These are phyloP conservation scores for Stenocarpella maydis DNA, from an alignment of 2,329 filamentous ascomycete genomes.

Conservation along the genomic window DNA sequence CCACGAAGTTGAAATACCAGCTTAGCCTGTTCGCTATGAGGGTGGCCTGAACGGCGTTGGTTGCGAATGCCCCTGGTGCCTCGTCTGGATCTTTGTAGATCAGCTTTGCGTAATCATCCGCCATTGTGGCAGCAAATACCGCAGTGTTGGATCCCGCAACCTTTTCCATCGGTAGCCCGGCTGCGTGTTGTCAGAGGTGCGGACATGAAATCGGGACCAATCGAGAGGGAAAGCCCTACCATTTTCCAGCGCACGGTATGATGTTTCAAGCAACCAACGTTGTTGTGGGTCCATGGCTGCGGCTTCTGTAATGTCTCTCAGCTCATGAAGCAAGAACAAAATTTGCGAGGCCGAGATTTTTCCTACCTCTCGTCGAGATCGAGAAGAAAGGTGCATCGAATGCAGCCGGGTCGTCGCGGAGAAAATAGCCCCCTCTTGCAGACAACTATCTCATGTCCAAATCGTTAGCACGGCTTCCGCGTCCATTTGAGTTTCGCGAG, in stretches of 20 bases:
- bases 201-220: background rate
- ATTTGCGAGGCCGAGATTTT: no score
- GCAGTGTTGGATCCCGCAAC: slow-evolving; percentile 42
- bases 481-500: no score
- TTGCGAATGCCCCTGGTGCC: background rate
- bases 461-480: no score
- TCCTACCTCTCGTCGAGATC: slow-evolving; percentile 37
- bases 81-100: slow-evolving; percentile 37
- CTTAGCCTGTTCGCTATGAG: slow-evolving; percentile 51
- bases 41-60: slow-evolving; percentile 25
- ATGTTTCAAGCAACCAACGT: slow-evolving; percentile 21
- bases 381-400: slow-evolving; percentile 53
- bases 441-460: background rate
- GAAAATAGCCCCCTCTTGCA: slow-evolving; percentile 42
- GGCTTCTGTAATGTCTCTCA: background rate
- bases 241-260: slow-evolving; percentile 31
- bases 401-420: slow-evolving; percentile 43
- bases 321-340: no score
- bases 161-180: slow-evolving; percentile 42
- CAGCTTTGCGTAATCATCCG: slow-evolving; percentile 40
- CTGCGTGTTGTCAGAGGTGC: slow-evolving; percentile 1
- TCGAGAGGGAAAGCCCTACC: background rate
- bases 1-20: slow-evolving; percentile 50
- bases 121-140: slow-evolving; percentile 46
- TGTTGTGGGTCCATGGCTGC: slow-evolving; percentile 30